These are phyloP conservation scores for Alliaria petiolata DNA, from an alignment of 345 rosid species.

Conservation along the genomic window DNA sequence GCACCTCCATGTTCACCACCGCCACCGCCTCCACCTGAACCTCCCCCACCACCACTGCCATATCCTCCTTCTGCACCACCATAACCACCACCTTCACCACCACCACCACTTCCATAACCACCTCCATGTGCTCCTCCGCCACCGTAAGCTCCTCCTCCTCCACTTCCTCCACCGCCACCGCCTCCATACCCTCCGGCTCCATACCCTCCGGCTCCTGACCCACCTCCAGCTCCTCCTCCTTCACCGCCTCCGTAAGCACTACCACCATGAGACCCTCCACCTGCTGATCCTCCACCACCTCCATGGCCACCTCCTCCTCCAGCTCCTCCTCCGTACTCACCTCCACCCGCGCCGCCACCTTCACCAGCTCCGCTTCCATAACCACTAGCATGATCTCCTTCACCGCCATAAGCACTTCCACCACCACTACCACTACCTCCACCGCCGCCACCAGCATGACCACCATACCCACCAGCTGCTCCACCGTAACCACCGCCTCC, in stretches of 20 bases:
- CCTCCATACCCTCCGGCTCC: too few species aligned
- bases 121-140: slow-evolving; percentile 37
- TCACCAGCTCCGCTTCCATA: slow-evolving; percentile 35
- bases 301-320: slow-evolving; percentile 31
- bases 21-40: slow-evolving; percentile 25
- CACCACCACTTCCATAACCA: slow-evolving; percentile 33
- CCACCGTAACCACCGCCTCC: slow-evolving; percentile 22
- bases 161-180: slow-evolving; percentile 32
- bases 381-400: slow-evolving; percentile 32
- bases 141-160: slow-evolving; percentile 32
- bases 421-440: slow-evolving; percentile 36
- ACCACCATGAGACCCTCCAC: slow-evolving; percentile 29
- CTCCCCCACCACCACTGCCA: slow-evolving; percentile 35
- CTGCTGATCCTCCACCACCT: slow-evolving; percentile 34
- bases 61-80: slow-evolving; percentile 31
- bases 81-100: slow-evolving; percentile 30
- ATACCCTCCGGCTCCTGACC: slow-evolving; percentile 25
- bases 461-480: slow-evolving; percentile 28
- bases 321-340: slow-evolving; percentile 14
- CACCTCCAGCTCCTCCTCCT: slow-evolving; percentile 36
- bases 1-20: slow-evolving; percentile 21
- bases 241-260: slow-evolving; percentile 35
- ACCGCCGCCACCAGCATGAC: slow-evolving; percentile 35
- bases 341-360: slow-evolving; percentile 24
- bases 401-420: slow-evolving; percentile 30